These are phyloP conservation scores for Penicillium desertorum DNA, from an alignment of 495 filamentous ascomycete genomes.

Conservation along the genomic window DNA sequence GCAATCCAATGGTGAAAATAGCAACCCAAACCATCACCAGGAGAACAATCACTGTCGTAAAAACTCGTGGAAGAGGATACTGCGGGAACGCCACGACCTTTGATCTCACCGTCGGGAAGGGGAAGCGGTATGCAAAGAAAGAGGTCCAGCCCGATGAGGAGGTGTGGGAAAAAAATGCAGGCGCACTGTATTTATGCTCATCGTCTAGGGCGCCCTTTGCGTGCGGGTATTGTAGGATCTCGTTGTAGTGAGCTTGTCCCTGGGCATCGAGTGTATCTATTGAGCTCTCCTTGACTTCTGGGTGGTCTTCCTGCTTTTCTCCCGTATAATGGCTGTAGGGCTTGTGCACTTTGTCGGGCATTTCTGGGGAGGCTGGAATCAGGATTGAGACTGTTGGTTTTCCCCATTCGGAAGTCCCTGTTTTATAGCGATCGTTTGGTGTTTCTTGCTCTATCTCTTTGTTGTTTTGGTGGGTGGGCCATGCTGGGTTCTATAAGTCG, in stretches of 20 bases:
- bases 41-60: constrained; percentile 25
- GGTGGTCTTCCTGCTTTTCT: neutral
- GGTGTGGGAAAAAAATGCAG: neutral
- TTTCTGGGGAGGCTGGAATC: constrained; percentile 10
- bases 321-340: constrained; percentile 4
- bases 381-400: constrained; percentile 16
- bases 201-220: neutral
- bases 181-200: neutral
- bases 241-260: constrained; percentile 17
- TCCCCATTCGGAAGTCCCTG: neutral
- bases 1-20: constrained; percentile 27
- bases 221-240: constrained; percentile 15
- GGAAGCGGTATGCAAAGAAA: constrained; percentile 21
- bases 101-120: constrained; percentile 15
- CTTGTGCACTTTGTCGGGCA: constrained; percentile 1
- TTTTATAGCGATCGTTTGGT: constrained; percentile 2
- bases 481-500: constrained; percentile 3
- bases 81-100: constrained; percentile 13
- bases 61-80: constrained; percentile 17
- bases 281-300: neutral
- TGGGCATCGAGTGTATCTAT: neutral
- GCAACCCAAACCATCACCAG: constrained; percentile 30
- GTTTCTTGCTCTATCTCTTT: neutral
- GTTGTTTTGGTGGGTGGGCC: constrained; percentile 4
- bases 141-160: constrained; percentile 12